Base-by-base conservation (phyloP, 225 moss, liverwort and hornwort species). In the Pseudoscleropodium purum region DNA sequence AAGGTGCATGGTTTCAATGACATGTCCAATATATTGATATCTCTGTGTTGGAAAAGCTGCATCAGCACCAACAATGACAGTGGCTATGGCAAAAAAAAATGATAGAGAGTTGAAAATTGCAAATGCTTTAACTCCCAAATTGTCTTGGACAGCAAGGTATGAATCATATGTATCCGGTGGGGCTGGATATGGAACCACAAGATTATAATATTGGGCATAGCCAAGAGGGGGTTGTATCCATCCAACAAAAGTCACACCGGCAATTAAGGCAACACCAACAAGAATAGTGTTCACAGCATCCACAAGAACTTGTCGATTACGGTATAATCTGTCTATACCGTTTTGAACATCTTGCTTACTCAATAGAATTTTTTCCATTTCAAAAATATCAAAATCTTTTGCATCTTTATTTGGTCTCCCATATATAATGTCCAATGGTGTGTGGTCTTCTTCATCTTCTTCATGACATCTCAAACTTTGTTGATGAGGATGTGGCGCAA, bases 401-500 rank as follows among this genome's bases (percentile, higher is more conserved):
- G 0, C 10, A 10, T 9, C 6, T 30, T 47, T 1, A 3, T 10
- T 9, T 2, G 1, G 20, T 51, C 26, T 6, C 0, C 1, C 2
- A 34, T 70, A 27, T 11, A 89, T 3, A 19, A 89, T 72, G 85
- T 85, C 89, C 7, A 89, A 0, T 12, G 63, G 24, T 26, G 85
- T 85, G 2, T 0, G 3, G 0, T 16, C 6, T 13, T 72, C 2
- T 7, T 11, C 79, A 17, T 89, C 89, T 72, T 85, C 52, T 85
- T 72, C 80, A 34, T 62, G 51, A 49, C 70, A 85, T 18, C 7
- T 2, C 56, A 69, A 59, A 23, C 4, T 13, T 1, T 31, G 3
- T 12, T 19, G 77, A n/a, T 26, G 77, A n/a, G 2, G 12, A 7
- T 66, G 6, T 2, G 18, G 18, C 7, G 1, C 4, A 0, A 25